Evolutionary conservation across 2,329 filamentous ascomycete species (phyloP).

Genomic region (Penicillium sp.): DNA sequence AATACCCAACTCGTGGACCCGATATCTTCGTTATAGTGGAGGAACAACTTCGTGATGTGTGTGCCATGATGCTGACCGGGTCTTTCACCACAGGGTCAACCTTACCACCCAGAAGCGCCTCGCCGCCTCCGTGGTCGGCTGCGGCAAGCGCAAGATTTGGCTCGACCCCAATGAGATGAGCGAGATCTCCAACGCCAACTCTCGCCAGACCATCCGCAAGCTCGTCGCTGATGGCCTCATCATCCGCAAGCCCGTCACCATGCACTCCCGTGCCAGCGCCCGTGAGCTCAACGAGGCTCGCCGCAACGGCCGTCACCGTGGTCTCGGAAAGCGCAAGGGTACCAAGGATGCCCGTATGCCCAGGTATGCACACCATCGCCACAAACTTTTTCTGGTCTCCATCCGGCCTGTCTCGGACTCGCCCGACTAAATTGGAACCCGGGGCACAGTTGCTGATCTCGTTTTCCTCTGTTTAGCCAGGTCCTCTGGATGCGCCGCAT

Average conservation of each 20-base stretch:
- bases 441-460: slow-evolving; percentile 19
- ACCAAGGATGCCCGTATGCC: slow-evolving; percentile 99
- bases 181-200: slow-evolving; percentile 99
- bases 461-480: slow-evolving; percentile 61
- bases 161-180: slow-evolving; percentile 98
- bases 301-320: slow-evolving; percentile 94
- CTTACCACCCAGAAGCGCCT: slow-evolving; percentile 99
- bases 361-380: slow-evolving; percentile 59
- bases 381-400: not conserved
- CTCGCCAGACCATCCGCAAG: slow-evolving; percentile 99
- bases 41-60: slow-evolving; percentile 15
- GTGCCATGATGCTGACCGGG: slow-evolving; percentile 33
- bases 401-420: not conserved
- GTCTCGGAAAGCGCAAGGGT: slow-evolving; percentile 99
- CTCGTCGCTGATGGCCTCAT: slow-evolving; percentile 99
- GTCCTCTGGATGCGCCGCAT: slow-evolving; percentile 99
- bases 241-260: slow-evolving; percentile 99
- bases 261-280: slow-evolving; percentile 97
- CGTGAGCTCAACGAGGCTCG: slow-evolving; percentile 92
- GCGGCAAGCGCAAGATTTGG: slow-evolving; percentile 99
- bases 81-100: slow-evolving; percentile 75
- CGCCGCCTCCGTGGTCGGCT: slow-evolving; percentile 96
- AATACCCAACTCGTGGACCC: slow-evolving; percentile 11
- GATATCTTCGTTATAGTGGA: slow-evolving; percentile 14
- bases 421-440: not conserved